A percentile compares a stretch with the other conserved stretches of the same genome.
phyloP scores from a whole-genome alignment of 805 yeast genomes.

The Blastobotrys muscicola region DNA sequence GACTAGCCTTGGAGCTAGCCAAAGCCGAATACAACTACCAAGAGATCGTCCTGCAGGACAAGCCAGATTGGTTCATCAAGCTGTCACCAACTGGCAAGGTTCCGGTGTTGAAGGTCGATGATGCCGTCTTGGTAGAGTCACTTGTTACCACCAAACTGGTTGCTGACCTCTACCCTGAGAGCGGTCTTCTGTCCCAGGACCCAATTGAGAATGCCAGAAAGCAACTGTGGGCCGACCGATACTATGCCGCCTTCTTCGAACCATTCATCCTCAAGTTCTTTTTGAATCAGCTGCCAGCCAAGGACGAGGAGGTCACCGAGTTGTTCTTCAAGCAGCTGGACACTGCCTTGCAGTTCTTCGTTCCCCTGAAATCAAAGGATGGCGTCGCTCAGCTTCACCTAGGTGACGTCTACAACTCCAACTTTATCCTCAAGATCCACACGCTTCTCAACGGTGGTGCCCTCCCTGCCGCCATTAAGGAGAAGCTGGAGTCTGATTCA shows the following conservation, averaged over 20 bases:
- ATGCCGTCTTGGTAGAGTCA: constrained; percentile 18
- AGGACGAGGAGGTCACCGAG: constrained; percentile 1
- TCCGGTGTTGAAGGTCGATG: constrained; percentile 21
- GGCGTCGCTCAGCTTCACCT: constrained; percentile 1
- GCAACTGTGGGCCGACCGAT: constrained; percentile 18
- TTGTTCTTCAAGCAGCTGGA: constrained; percentile 13
- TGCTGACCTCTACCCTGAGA: constrained; percentile 22
- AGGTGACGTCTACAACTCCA: constrained; percentile 17
- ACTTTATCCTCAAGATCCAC: constrained; percentile 15
- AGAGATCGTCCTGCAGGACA: constrained; percentile 20
- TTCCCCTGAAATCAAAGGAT: constrained; percentile 8
- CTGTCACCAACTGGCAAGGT: constrained; percentile 24
- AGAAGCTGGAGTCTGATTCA: constrained; percentile 9
- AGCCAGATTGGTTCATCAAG: constrained; percentile 23
- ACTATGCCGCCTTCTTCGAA: constrained; percentile 6
- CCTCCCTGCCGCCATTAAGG: constrained; percentile 7
- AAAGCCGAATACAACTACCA: too few relatives aligned
- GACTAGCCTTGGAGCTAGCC: too few relatives aligned
- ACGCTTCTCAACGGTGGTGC: constrained; percentile 4
- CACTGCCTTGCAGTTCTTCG: constrained; percentile 14
- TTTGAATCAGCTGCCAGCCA: background rate
- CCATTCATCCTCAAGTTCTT: constrained; percentile 3
- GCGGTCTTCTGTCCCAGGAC: constrained; percentile 9
- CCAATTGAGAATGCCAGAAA: constrained; percentile 16
- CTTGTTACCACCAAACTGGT: constrained; percentile 19